Base-by-base conservation (phyloP, 805 yeast genomes). In the Komagataella phaffii region DNA sequence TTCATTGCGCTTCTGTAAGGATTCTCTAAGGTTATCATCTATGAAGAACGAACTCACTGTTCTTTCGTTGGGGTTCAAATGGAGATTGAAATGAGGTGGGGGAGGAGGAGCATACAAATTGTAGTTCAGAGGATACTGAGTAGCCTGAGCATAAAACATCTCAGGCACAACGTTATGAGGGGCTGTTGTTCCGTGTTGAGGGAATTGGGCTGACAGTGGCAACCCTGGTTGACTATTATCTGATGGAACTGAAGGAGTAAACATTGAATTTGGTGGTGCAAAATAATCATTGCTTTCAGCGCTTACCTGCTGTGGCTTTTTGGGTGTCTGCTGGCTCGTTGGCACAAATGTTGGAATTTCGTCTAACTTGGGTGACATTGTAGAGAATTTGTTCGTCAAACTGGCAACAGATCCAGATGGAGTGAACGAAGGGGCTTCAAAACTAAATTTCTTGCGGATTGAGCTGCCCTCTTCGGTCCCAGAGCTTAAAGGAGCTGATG, bases 91-190 rank as follows among this genome's bases (percentile, higher is more conserved):
- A 60, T 83, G 81, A 7, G 89, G 90, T 2, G 90, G 88, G 7
- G 96, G 91, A 30, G 80, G 76, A 2, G 97, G 97, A 0, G 96
- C 93, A 66, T 91, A 90, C 45, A 88, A 67, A 66, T 90, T 96
- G 63, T 87, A 86, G 60, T 88, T 88, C 47, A 87, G 30, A 10
- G 50, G 45, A 24, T 19, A 36, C 14, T 45, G 40, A 6, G 49
- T 24, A 3, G 45, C 17, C 6, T 21, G 23, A 19, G 51, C 10
- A 6, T 48, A n/a, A 12, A 50, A 44, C 18, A 10, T 53, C 45
- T 54, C 43, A 51, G 58, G 36, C 49, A 53, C 43, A 45, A 47
- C 49, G 14, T 8, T 30, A 14, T 30, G 40, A 30, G 40, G 40
- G 40, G 40, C 40, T 2, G 40, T 6, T 30, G 40, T 30, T 8